Evolutionary conservation across 768 basidiomycete genomes (phyloP).

Genomic region (Hericium alpestre): DNA sequence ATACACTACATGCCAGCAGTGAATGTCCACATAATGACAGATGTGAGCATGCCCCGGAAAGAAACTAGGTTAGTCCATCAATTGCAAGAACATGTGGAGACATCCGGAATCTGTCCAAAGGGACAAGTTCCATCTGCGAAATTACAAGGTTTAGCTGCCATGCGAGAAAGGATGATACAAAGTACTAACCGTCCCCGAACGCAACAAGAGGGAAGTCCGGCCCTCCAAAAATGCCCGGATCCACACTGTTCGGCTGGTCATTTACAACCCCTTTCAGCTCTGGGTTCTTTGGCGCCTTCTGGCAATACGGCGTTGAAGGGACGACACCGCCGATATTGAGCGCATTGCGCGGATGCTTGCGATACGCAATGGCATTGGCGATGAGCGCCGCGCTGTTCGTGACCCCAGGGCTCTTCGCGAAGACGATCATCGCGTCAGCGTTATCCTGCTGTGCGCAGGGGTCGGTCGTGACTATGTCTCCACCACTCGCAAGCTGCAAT

Average conservation of each 20-base stretch:
- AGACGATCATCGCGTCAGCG: constrained; percentile 41
- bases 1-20: not conserved
- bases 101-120: constrained; percentile 30
- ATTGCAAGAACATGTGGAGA: constrained; percentile 30
- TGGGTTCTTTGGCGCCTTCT: constrained; percentile 38
- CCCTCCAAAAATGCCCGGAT: constrained; percentile 43
- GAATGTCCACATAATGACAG: not conserved
- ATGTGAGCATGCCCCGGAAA: not conserved
- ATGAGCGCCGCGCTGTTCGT: constrained; percentile 30
- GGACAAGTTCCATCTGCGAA: constrained; percentile 35
- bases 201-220: constrained; percentile 35
- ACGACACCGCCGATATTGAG: constrained; percentile 31
- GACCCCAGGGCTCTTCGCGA: constrained; percentile 34
- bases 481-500: constrained; percentile 23
- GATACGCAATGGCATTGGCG: constrained; percentile 31
- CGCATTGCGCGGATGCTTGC: constrained; percentile 33
- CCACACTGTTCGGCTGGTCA: constrained; percentile 41
- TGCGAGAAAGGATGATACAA: not conserved
- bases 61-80: not conserved
- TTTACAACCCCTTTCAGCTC: constrained; percentile 41
- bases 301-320: constrained; percentile 44
- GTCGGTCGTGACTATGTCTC: constrained; percentile 28
- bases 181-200: constrained; percentile 21
- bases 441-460: constrained; percentile 40
- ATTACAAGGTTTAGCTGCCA: not conserved